phyloP scores from a whole-genome alignment of 2,329 filamentous ascomycete species.

The Colletotrichum chlorophyti region DNA sequence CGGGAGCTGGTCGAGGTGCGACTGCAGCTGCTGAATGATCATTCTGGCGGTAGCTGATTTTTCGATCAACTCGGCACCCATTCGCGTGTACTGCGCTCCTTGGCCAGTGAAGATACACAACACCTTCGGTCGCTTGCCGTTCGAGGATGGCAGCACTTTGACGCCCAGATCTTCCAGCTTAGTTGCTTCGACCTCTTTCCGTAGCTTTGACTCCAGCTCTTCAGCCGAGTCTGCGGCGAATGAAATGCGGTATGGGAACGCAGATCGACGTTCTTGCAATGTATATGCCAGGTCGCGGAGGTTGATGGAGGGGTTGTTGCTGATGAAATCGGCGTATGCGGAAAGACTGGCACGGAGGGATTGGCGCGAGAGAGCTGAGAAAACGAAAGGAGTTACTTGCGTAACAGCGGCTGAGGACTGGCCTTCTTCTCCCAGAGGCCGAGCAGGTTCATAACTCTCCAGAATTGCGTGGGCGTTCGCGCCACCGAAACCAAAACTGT shows the following conservation, averaged over 20 bases:
- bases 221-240: not conserved
- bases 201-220: not conserved
- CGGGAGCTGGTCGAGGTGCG: conserved; percentile 27
- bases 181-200: too few relatives aligned
- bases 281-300: not conserved
- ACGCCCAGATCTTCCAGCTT: too few relatives aligned
- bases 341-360: too few relatives aligned
- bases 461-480: conserved; percentile 51
- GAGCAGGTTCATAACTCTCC: conserved; percentile 4
- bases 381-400: too few relatives aligned
- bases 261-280: not conserved
- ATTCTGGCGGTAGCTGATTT: conserved; percentile 9
- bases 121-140: not conserved
- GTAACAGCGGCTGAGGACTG: too few relatives aligned
- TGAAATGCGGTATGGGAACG: not conserved
- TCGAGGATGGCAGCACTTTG: too few relatives aligned
- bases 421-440: too few relatives aligned
- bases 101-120: conserved; percentile 40
- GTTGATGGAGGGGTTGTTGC: not conserved
- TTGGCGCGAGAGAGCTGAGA: too few relatives aligned
- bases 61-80: conserved; percentile 33
- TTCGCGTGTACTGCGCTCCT: conserved; percentile 39
- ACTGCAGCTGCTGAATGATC: conserved; percentile 33
- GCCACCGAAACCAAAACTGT: conserved; percentile 52
- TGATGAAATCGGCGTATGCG: too few relatives aligned